phyloP scores from a whole-genome alignment of 768 basidiomycete species.

The Stropharia rugosoannulata region DNA sequence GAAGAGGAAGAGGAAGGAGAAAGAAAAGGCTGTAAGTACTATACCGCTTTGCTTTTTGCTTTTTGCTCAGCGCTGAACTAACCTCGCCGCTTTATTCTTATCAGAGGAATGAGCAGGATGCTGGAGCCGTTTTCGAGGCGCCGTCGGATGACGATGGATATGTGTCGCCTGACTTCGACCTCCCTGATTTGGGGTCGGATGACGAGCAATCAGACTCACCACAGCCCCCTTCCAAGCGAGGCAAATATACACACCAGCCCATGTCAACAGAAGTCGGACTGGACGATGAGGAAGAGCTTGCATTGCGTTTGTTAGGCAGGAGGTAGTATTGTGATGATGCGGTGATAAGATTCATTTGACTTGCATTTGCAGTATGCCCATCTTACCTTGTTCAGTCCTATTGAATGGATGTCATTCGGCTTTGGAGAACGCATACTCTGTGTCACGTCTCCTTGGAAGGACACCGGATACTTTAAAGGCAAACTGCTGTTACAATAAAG shows the following conservation, averaged over 20 bases:
- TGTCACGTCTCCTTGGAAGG: too few species aligned
- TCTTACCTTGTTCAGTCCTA: background rate
- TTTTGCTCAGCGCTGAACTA: background rate
- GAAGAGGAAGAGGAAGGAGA: conserved; percentile 88
- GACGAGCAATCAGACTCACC: conserved; percentile 33
- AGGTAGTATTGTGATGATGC: background rate
- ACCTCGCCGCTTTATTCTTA: conserved; percentile 11
- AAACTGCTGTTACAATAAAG: too few species aligned
- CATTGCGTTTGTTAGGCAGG: conserved; percentile 50
- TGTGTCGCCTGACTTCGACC: conserved; percentile 68
- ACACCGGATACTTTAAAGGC: too few species aligned
- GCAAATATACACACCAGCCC: conserved; percentile 17
- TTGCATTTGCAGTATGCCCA: background rate
- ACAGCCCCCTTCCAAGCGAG: conserved; percentile 29
- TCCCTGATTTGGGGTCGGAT: conserved; percentile 33
- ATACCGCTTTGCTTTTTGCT: background rate
- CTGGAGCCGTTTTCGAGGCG: conserved; percentile 29
- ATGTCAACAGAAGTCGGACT: conserved; percentile 15
- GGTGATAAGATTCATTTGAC: background rate
- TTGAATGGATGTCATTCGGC: background rate
- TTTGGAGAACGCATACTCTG: too few species aligned
- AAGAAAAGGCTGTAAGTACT: conserved; percentile 48
- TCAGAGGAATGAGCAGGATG: conserved; percentile 30
- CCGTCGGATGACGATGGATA: conserved; percentile 58
- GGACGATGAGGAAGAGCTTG: conserved; percentile 51